A percentile compares a stretch with the other conserved stretches of the same genome.
phyloP scores from a whole-genome alignment of 768 basidiomycete species.

The Cantharellus cinnabarinus region DNA sequence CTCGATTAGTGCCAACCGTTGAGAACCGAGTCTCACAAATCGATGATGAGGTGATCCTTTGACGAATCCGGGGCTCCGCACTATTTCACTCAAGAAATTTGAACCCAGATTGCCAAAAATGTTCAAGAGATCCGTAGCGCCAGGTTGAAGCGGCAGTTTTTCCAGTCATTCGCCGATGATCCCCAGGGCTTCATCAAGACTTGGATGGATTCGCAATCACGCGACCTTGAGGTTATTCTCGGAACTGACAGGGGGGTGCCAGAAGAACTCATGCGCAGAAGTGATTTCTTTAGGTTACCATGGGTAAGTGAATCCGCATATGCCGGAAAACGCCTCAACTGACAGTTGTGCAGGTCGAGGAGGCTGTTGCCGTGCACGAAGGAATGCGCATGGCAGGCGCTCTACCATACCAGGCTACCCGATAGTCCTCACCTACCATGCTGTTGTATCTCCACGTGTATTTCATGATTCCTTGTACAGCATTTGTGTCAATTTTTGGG shows the following conservation, averaged over 20 bases:
- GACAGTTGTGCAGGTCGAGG: slow-evolving; percentile 15
- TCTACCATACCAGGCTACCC: not conserved
- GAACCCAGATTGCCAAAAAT: slow-evolving; percentile 48
- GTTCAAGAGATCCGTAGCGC: slow-evolving; percentile 76
- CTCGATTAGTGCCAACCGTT: slow-evolving; percentile 51
- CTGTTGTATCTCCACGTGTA: not conserved
- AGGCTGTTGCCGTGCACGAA: slow-evolving; percentile 73
- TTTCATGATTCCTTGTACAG: not conserved
- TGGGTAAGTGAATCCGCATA: slow-evolving; percentile 37
- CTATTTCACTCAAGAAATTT: not conserved
- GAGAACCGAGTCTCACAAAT: slow-evolving; percentile 43
- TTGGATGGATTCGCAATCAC: slow-evolving; percentile 81
- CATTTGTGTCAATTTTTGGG: not conserved
- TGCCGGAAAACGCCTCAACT: not conserved
- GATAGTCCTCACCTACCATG: not conserved
- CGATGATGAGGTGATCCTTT: slow-evolving; percentile 62
- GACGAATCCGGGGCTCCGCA: not conserved
- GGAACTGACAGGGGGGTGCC: slow-evolving; percentile 51
- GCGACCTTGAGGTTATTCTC: slow-evolving; percentile 76
- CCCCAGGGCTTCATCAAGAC: slow-evolving; percentile 69
- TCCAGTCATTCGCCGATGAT: slow-evolving; percentile 60
- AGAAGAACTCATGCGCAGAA: slow-evolving; percentile 74
- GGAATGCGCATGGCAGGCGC: slow-evolving; percentile 41
- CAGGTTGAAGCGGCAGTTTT: slow-evolving; percentile 69
- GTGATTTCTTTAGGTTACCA: slow-evolving; percentile 77